Evolutionary conservation across 345 rosid species (phyloP), one percentile per base, ranked within the genome.

Genomic region (Leavenworthia alabamica): DNA sequence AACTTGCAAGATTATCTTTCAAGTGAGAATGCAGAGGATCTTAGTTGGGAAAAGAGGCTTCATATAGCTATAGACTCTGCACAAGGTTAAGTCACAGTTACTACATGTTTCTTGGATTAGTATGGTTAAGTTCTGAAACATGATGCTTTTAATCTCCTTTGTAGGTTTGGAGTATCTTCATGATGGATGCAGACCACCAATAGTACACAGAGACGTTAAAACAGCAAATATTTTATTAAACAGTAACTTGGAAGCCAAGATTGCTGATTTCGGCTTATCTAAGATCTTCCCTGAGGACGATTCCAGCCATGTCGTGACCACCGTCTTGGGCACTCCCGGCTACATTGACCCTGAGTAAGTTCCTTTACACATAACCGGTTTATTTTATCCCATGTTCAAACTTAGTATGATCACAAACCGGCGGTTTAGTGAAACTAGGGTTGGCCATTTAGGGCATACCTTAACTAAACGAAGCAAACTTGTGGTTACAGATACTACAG

Each of bases 41-140:
- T 75, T 53, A 79, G 57, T 37, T 83, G 88, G 88, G 80, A 77
- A 55, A 27, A 4, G 46, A 79, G 86, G 40, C 81, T 83, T 9
- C 78, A 55, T 42, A 75, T 83, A 33, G 79, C 81, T 13, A 33
- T 66, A 8, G 82, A 81, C 14, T 67, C 83, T 7, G 86, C 85
- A 33, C 81, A 81, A 71, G 89, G 88, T 83, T 41, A 11, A 11
- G 66, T 46, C 44, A 11, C 11, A 1, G 32, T 47, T 51, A 31
- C n/a, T 1, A 32, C 27, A 32, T 12, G 10, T 23, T 17, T 19
- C 27, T 39, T 11, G 4, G 52, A n/a, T n/a, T n/a, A n/a, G n/a
- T n/a, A n/a, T n/a, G n/a, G n/a, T n/a, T n/a, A n/a, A n/a, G n/a
- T n/a, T n/a, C n/a, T n/a, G n/a, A n/a, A n/a, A n/a, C n/a, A n/a